phyloP scores from a whole-genome alignment of 2,329 filamentous ascomycete genomes.

The Aspergillus neoniger region DNA sequence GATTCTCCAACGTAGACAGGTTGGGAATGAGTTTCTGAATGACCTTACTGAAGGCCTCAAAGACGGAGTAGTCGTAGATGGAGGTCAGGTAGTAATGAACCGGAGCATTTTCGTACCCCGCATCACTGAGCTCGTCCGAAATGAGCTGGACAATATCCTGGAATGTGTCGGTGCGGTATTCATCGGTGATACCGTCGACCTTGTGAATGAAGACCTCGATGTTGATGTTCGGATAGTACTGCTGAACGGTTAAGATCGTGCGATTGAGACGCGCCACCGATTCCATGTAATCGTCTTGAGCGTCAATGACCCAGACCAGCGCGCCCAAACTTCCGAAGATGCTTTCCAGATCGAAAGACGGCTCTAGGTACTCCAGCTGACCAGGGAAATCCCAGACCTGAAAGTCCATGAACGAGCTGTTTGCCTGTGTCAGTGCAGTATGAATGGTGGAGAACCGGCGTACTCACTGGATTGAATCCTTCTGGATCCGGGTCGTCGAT shows the following conservation, averaged over 20 bases:
- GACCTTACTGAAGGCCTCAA: conserved; percentile 97
- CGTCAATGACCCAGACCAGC: conserved; percentile 97
- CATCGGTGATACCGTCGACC: conserved; percentile 93
- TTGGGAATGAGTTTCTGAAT: conserved; percentile 97
- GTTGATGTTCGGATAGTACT: conserved; percentile 88
- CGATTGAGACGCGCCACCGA: conserved; percentile 82
- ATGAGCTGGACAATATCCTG: conserved; percentile 96
- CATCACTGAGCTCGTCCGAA: conserved; percentile 90
- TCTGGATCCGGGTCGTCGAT: conserved; percentile 90
- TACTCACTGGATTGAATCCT: conserved; percentile 88
- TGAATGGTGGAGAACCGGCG: no score
- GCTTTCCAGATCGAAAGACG: conserved; percentile 84
- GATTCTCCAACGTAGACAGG: conserved; percentile 84
- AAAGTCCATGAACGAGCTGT: conserved; percentile 97
- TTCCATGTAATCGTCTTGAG: conserved; percentile 96
- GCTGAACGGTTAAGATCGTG: conserved; percentile 85
- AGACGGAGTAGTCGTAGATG: conserved; percentile 98
- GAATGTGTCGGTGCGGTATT: conserved; percentile 94
- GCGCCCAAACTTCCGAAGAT: conserved; percentile 95
- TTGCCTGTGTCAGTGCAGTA: not conserved
- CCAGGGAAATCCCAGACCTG: conserved; percentile 98
- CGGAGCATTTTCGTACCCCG: conserved; percentile 88
- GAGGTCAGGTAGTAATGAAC: conserved; percentile 95
- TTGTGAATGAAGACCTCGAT: conserved; percentile 99
- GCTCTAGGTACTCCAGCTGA: conserved; percentile 88